Base-by-base conservation (phyloP, 2,329 filamentous ascomycete genomes). In the Trematosphaeria pertusa region DNA sequence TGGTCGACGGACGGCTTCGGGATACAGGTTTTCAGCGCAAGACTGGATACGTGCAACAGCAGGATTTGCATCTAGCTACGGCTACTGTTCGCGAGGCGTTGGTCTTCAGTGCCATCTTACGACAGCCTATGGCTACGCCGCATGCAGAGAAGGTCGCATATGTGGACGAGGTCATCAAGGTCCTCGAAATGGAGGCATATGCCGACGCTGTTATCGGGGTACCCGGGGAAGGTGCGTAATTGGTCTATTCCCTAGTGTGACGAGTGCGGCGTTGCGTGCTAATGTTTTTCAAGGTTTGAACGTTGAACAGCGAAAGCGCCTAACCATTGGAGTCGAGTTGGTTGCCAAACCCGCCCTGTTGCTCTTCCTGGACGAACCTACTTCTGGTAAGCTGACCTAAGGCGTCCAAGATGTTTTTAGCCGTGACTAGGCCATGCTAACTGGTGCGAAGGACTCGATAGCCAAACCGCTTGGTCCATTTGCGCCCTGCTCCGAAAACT, bases 401-500 rank as follows among this genome's bases (percentile, higher is more conserved):
- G 8, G 7, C n/a, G 5, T 22, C 19, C 7, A 5, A 20, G 19
- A 24, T 20, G 19, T 6, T 20, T n/a, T 20, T 12, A 18, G 38
- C 15, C 15, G 33, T 41, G 38, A 41, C 8, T 22, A 15, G 8
- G 21, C 26, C 15, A 32, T 14, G 8, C 31, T 34, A 34, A 34
- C 15, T 28, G 12, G 24, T 28, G 24, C 12, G 24, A 28, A 28
- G 37, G 37, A 75, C 85, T 96, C 17, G 92, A 96, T 72, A 88
- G 84, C 64, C 90, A 96, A 71, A 95, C 91, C 1, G 91, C 91
- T 0, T 96, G 89, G 89, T 88, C 89, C 44, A 96, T 96, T 63
- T 80, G 89, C 40, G 85, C 87, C 65, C 81, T 96, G 7, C 81
- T 97, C 30, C 86, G 91, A 70, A 96, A 94, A 73, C 81, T 97